Conservation (phyloP, 495 filamentous ascomycete species). For the Hyaloscypha finlandica region DNA sequence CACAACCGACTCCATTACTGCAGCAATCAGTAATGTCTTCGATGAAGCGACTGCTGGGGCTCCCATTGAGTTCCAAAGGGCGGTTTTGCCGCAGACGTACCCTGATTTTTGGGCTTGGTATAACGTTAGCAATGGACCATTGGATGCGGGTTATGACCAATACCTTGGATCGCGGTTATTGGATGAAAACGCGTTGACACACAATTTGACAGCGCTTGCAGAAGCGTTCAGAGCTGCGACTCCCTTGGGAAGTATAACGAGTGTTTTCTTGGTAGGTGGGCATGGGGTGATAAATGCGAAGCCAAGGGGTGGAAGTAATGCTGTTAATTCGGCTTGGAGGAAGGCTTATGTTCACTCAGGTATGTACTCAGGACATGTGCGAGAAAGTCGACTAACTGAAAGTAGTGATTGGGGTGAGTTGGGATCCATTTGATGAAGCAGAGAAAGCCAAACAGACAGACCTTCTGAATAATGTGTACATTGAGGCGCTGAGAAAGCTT, state of each 20-base stretch:
- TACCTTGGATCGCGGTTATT: slow-evolving; percentile 46
- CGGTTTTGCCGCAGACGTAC: slow-evolving; percentile 39
- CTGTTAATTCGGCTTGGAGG: slow-evolving; percentile 49
- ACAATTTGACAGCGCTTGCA: slow-evolving; percentile 29
- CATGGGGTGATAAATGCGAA: slow-evolving; percentile 38
- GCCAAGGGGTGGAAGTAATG: slow-evolving; percentile 33
- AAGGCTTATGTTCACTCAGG: slow-evolving; percentile 40
- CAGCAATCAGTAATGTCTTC: slow-evolving; percentile 33
- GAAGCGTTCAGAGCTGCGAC: slow-evolving; percentile 31
- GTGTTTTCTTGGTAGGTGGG: slow-evolving; percentile 46
- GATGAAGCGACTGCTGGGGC: slow-evolving; percentile 33
- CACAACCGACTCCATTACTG: slow-evolving; percentile 15
- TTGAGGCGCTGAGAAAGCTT: slow-evolving; percentile 21
- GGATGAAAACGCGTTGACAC: slow-evolving; percentile 35
- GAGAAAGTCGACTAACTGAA: not conserved
- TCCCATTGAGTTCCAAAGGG: not conserved
- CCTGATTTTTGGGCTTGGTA: slow-evolving; percentile 52
- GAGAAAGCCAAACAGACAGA: slow-evolving; percentile 1
- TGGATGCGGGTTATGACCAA: slow-evolving; percentile 40
- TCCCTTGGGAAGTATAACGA: slow-evolving; percentile 29
- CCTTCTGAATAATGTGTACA: slow-evolving; percentile 6
- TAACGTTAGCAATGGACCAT: slow-evolving; percentile 37
- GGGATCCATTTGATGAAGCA: slow-evolving; percentile 19
- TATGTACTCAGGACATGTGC: slow-evolving; percentile 3
- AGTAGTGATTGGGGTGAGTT: slow-evolving; percentile 1